These are phyloP conservation scores for Cadophora gregata DNA, from an alignment of 2,329 filamentous ascomycete species.

Conservation along the genomic window DNA sequence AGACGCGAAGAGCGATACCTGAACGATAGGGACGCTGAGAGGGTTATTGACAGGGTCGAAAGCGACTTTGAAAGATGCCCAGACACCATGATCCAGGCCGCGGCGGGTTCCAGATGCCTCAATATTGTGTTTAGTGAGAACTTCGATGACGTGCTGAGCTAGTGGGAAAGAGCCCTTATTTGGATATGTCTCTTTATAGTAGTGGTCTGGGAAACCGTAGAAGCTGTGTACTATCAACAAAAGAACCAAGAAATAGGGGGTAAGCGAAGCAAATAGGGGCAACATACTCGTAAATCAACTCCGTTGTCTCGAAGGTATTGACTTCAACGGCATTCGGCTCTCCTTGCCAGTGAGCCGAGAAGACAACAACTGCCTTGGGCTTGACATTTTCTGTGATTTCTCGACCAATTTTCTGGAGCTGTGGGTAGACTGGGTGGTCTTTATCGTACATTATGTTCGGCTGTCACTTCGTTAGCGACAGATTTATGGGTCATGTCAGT, in stretches of 20 bases:
- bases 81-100: constrained; percentile 78
- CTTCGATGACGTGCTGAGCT: constrained; percentile 61
- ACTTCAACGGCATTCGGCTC: constrained; percentile 61
- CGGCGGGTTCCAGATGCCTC: constrained; percentile 63
- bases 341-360: constrained; percentile 79
- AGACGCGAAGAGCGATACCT: constrained; percentile 70
- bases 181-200: constrained; percentile 71
- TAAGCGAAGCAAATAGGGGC: constrained; percentile 12
- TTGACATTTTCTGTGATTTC: constrained; percentile 75
- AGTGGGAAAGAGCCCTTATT: constrained; percentile 66
- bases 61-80: constrained; percentile 65
- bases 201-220: constrained; percentile 73
- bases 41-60: constrained; percentile 68
- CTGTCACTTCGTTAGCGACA: constrained; percentile 18
- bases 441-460: constrained; percentile 73
- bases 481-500: no score
- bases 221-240: constrained; percentile 52
- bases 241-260: not conserved
- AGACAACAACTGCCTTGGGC: constrained; percentile 74
- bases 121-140: constrained; percentile 63
- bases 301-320: constrained; percentile 67
- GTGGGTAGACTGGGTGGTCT: constrained; percentile 68
- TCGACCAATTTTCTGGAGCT: constrained; percentile 68
- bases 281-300: constrained; percentile 72
- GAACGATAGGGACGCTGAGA: constrained; percentile 70